Evolutionary conservation across 805 yeast genomes (phyloP), one percentile per base, ranked within the genome.

Genomic region (Vanderwaltozyma verrucispora): DNA sequence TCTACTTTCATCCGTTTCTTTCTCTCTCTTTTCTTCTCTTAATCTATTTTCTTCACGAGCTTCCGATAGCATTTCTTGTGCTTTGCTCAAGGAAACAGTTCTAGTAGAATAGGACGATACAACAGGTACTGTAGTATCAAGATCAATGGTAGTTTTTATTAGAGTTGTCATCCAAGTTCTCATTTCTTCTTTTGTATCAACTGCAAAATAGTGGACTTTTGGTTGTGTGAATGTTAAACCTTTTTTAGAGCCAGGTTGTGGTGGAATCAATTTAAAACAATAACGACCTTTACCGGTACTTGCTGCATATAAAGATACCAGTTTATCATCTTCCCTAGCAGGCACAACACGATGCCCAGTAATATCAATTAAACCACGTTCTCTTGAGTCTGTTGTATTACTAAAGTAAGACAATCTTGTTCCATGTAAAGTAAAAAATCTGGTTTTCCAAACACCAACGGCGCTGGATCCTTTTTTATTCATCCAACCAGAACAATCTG

Each of bases 161-260:
- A 92, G 67, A 0, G 96, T 94, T 36, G 87, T 80, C 75, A 88
- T 75, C 98, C 98, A 92, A 2, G 71, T 71, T 53, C 95, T 71
- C 95, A 89, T 82, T 45, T 88, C 96, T 33, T 86, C 94, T 40
- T 70, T 74, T 1, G 86, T 71, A 34, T 92, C 96, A 30, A 88
- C 95, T 0, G 97, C 96, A 69, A 92, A 92, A 60, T 81, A 92
- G 51, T 92, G 98, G 5, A 87, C 83, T 46, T 85, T 85, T 23
- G 95, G 98, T 46, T 88, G 95, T 0, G 98, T 92, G 59, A 92
- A 92, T 0, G 96, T 88, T 41, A 92, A 73, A 0, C 97, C 97
- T 62, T 88, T 89, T 46, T 81, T 79, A 39, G 88, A 85, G 0
- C 98, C 98, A 0, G 97, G 97, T 2, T 94, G 95, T 1, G 98